These are phyloP conservation scores for Coemansia sp. DNA, from an alignment of 192 early-diverging fungal species.

Conservation along the genomic window DNA sequence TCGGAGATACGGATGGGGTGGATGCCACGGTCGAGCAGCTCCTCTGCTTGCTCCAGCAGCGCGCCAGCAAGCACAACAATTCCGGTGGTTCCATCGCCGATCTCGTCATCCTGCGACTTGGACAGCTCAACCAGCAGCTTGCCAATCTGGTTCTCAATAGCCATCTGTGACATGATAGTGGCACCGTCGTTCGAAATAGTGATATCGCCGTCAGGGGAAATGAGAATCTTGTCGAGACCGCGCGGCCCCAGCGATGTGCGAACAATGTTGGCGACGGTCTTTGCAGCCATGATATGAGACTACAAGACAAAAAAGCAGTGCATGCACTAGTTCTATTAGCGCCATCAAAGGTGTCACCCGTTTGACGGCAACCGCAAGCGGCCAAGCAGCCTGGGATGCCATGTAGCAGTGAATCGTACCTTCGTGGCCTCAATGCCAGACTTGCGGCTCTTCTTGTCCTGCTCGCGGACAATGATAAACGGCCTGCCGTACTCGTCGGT, in stretches of 20 bases:
- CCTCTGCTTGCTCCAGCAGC: conserved; percentile 94
- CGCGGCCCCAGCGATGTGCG: conserved; percentile 98
- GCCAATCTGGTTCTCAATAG: conserved; percentile 98
- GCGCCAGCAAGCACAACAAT: conserved; percentile 99
- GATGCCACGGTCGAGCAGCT: conserved; percentile 91
- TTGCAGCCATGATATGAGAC: conserved; percentile 97
- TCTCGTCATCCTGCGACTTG: conserved; percentile 99
- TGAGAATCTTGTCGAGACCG: conserved; percentile 99
- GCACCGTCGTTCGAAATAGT: conserved; percentile 99
- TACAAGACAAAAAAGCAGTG: conserved; percentile 29
- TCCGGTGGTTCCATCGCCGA: conserved; percentile 99
- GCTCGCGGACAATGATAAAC: conserved; percentile 98
- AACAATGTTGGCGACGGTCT: conserved; percentile 94
- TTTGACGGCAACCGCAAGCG: not conserved
- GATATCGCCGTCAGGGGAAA: conserved; percentile 99
- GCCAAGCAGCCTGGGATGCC: not conserved
- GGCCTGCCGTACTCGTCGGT: conserved; percentile 97
- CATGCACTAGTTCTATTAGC: not conserved
- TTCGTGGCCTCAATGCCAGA: conserved; percentile 93
- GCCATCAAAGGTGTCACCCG: not conserved
- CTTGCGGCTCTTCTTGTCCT: conserved; percentile 87
- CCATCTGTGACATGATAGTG: conserved; percentile 97
- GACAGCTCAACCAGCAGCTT: conserved; percentile 96
- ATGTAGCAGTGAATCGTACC: conserved; percentile 54
- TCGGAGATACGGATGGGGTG: conserved; percentile 99